Base-by-base conservation (phyloP, 1,284 basidiomycete species). In the Malassezia nana region DNA sequence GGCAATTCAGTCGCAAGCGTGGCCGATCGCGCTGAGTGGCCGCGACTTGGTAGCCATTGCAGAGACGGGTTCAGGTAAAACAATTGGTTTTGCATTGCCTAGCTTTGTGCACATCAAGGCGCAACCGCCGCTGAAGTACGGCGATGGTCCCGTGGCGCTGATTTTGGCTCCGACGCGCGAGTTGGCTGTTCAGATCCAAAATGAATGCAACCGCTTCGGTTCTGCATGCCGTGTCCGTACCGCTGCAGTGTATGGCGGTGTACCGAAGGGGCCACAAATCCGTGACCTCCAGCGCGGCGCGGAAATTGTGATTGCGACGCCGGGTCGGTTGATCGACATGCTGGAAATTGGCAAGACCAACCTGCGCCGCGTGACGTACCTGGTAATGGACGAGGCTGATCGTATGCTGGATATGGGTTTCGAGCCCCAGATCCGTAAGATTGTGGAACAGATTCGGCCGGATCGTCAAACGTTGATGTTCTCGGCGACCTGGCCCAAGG, bases 81-180 rank as follows among this genome's bases (percentile, higher is more conserved):
- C 92, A 25, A 95, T 98, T 60, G 85, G 91, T 15, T 98, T 98
- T 74, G 91, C 94, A 53, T 83, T 98, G 44, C 92, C 92, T 48
- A 90, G 92, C 55, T 98, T 98, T 90, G 81, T 98, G 33, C 92
- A 98, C 78, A 96, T 98, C 79, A 98, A 96, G 81, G 92, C 92
- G 83, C 94, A 98, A 81, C 88, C 92, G 8, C 81, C 98, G 46
- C 80, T 98, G 63, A 76, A 86, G 3, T 86, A 91, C 44, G 92
- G 92, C 26, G 94, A 98, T 76, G 92, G 92, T 25, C 92, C 92
- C 26, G 95, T 98, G 62, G 92, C 89, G 29, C 83, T 98, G 53
- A 88, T 98, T 58, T 83, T 98, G 54, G 94, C 92, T 13, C 92
- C 92, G 31, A 98, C 92, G 50, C 88, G 92, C 79, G 92, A 98